These are phyloP conservation scores for Metschnikowia amazonensis DNA, from an alignment of 805 yeast genomes.

Conservation along the genomic window DNA sequence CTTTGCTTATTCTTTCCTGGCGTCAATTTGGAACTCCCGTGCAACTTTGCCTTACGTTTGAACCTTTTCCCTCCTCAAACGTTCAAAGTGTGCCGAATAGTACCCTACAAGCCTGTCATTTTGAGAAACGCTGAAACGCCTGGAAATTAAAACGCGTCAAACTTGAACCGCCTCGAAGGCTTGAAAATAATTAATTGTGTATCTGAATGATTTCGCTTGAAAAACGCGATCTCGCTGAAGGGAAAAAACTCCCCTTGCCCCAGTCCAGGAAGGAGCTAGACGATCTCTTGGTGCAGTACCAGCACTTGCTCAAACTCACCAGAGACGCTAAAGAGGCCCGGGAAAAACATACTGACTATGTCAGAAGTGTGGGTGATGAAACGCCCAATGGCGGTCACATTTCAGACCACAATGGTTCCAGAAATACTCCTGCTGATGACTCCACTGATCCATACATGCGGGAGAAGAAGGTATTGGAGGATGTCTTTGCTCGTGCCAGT, in stretches of 20 bases:
- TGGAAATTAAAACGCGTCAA: background rate
- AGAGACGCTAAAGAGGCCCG: constrained; percentile 22
- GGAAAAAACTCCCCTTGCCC: constrained; percentile 12
- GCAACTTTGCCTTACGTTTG: background rate
- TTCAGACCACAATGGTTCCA: background rate
- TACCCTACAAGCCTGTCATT: background rate
- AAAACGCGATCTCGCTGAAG: background rate
- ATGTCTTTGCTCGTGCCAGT: constrained; percentile 26
- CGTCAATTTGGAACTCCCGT: background rate
- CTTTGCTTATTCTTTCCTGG: background rate
- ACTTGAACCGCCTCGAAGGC: background rate
- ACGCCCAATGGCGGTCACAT: background rate
- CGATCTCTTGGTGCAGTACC: constrained; percentile 16
- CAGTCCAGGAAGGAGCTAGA: constrained; percentile 15
- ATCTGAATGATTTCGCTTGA: background rate
- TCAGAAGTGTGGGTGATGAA: background rate
- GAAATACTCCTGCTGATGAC: background rate
- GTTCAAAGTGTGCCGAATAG: background rate
- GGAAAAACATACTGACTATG: constrained; percentile 5
- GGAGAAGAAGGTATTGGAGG: constrained; percentile 28
- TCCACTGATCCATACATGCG: constrained; percentile 21
- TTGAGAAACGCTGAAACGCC: background rate
- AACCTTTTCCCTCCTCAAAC: background rate
- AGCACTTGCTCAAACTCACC: constrained; percentile 17
- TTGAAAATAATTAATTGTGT: background rate